phyloP scores from a whole-genome alignment of 345 rosid genomes.

The Eucalyptus cloeziana region DNA sequence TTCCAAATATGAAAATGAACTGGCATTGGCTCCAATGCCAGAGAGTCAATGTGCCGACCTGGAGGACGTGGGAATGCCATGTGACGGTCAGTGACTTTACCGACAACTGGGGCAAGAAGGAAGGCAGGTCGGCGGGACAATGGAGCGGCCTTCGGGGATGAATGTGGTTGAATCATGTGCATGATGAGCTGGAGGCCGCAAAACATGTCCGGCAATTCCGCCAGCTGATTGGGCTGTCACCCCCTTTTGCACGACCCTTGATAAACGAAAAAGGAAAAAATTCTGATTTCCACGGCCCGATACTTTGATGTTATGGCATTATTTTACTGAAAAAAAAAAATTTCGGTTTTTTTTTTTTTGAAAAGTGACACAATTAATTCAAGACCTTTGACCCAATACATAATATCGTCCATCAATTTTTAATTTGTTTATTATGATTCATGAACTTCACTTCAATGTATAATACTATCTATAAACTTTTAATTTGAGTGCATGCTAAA shows the following conservation, averaged over 20 bases:
- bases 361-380: too few relatives aligned
- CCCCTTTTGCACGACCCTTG: neutral
- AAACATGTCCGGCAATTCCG: neutral
- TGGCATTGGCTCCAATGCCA: neutral
- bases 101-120: neutral
- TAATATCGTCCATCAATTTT: too few relatives aligned
- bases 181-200: neutral
- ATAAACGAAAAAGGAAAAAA: neutral
- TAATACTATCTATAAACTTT: fast-evolving
- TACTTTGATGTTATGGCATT: neutral
- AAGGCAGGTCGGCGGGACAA: neutral
- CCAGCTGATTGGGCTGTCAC: neutral
- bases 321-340: neutral
- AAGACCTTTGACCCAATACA: too few relatives aligned
- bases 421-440: too few relatives aligned
- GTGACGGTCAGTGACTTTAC: neutral
- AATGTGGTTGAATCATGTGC: neutral
- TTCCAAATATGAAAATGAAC: neutral
- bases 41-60: neutral
- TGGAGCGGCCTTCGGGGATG: neutral
- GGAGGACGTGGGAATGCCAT: neutral
- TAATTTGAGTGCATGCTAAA: too few relatives aligned
- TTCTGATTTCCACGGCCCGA: neutral
- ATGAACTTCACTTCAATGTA: too few relatives aligned
- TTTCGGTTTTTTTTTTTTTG: neutral